phyloP scores from a whole-genome alignment of 1,284 basidiomycete species.

The Trametes hirsuta region DNA sequence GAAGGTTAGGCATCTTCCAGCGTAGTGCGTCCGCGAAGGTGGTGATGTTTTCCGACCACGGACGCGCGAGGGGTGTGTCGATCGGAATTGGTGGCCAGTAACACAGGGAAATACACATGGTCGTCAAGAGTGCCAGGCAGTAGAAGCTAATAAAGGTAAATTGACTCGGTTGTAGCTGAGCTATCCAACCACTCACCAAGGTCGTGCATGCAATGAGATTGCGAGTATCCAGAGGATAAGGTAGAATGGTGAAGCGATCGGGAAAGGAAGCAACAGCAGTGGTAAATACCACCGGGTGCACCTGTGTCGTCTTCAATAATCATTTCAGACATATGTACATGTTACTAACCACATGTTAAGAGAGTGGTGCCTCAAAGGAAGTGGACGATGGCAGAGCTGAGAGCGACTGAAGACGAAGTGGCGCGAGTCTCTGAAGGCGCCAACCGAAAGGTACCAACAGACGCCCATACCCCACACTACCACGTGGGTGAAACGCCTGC shows the following conservation, averaged over 20 bases:
- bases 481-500: slow-evolving; percentile 8
- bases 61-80: slow-evolving; percentile 57
- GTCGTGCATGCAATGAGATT: slow-evolving; percentile 74
- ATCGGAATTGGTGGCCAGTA: slow-evolving; percentile 82
- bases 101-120: slow-evolving; percentile 81
- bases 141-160: slow-evolving; percentile 59
- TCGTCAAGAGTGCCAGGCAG: slow-evolving; percentile 76
- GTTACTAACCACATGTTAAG: slow-evolving; percentile 40
- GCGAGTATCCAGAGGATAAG: slow-evolving; percentile 74
- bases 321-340: not conserved
- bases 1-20: slow-evolving; percentile 36
- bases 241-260: slow-evolving; percentile 77
- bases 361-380: not conserved
- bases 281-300: slow-evolving; percentile 85
- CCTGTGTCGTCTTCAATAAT: slow-evolving; percentile 41
- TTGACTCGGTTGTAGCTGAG: not conserved
- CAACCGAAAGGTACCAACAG: not conserved
- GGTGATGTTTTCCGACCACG: slow-evolving; percentile 69
- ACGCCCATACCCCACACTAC: not conserved
- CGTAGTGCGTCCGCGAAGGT: slow-evolving; percentile 68
- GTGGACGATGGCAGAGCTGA: too few species aligned
- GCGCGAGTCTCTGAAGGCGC: too few species aligned
- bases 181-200: slow-evolving; percentile 58
- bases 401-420: too few species aligned
- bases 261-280: slow-evolving; percentile 73